Base-by-base conservation (phyloP, 1,139 yeast species). In the Schwanniomyces etchellsii region DNA sequence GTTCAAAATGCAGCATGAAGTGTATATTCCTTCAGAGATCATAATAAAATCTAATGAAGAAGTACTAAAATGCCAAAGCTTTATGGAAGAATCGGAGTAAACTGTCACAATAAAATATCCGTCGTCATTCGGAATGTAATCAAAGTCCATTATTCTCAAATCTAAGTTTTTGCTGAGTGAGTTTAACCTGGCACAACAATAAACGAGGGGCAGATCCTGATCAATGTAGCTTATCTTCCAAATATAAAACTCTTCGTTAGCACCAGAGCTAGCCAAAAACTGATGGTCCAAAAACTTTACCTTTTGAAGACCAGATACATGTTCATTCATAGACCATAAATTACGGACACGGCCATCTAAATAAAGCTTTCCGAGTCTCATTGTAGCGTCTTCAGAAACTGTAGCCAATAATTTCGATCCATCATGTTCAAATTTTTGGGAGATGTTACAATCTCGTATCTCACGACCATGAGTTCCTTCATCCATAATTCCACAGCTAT, bases 401-500 rank as follows among this genome's bases (percentile, higher is more conserved):
- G 93, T 77, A 16, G 84, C 70, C 7, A 81, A 58, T 14, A 73
- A 42, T 25, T 55, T 55, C 3, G 56, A 43, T 36, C 58, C 55
- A 36, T 47, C 45, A 1, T 24, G 24, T 12, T 40, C 35, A 2
- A 29, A 25, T 2, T 32, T 34, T 3, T 62, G 52, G 15, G 70
- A 61, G n/a, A 77, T 58, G 1, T 80, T 60, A n/a, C 81, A 60
- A 39, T 74, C 81, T 46, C 94, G 64, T 10, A 82, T 74, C 52
- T 91, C 98, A 40, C 97, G 70, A 0, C 98, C 98, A 53, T 91
- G 97, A 0, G 88, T 70, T 0, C 96, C 96, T 7, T 64, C 57
- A 29, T 52, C 47, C 3, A 66, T 42, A 6, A 64, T 36, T 0
- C 70, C 70, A 32, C 47, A 42, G 5, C 40, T 34, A 1, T 36